These are phyloP conservation scores for Aspergillus vadensis DNA, from an alignment of 2,329 filamentous ascomycete species.

Conservation along the genomic window DNA sequence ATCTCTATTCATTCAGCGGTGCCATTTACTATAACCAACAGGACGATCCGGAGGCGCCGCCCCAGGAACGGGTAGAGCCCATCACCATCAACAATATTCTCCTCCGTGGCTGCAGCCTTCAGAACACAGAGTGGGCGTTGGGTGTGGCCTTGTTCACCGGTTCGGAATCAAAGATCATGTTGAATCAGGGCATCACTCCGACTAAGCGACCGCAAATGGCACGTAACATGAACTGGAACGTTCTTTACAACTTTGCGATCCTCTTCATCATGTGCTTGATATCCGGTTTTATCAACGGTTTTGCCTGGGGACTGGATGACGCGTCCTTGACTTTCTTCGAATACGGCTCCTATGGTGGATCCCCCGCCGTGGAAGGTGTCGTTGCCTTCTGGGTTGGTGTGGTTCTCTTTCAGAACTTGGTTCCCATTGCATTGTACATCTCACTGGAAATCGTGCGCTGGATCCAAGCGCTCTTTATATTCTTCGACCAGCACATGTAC, in stretches of 20 bases:
- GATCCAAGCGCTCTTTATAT: conserved; percentile 7
- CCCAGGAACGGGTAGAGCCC: conserved; percentile 4
- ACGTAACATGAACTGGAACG: conserved; percentile 9
- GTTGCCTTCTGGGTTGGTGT: conserved; percentile 7
- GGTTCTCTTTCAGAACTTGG: conserved; percentile 10
- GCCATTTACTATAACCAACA: conserved; percentile 7
- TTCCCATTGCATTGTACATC: conserved; percentile 7
- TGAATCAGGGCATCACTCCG: conserved; percentile 6
- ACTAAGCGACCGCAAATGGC: conserved; percentile 8
- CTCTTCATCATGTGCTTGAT: conserved; percentile 11
- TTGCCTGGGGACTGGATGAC: conserved; percentile 6
- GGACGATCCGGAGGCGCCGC: background rate
- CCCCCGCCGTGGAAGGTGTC: conserved; percentile 1
- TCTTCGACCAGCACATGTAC: conserved; percentile 5
- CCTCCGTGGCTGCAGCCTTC: conserved; percentile 6
- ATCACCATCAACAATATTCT: conserved; percentile 8
- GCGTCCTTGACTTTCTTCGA: conserved; percentile 1
- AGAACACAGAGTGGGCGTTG: conserved; percentile 7
- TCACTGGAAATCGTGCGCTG: conserved; percentile 7
- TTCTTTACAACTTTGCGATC: conserved; percentile 7
- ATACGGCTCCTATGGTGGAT: conserved; percentile 7
- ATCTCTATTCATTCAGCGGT: conserved; percentile 4
- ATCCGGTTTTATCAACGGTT: conserved; percentile 7
- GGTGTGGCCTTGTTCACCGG: conserved; percentile 5
- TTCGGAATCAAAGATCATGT: conserved; percentile 7